These are phyloP conservation scores for Fonsecaea pedrosoi DNA, from an alignment of 2,329 filamentous ascomycete species.

Conservation along the genomic window DNA sequence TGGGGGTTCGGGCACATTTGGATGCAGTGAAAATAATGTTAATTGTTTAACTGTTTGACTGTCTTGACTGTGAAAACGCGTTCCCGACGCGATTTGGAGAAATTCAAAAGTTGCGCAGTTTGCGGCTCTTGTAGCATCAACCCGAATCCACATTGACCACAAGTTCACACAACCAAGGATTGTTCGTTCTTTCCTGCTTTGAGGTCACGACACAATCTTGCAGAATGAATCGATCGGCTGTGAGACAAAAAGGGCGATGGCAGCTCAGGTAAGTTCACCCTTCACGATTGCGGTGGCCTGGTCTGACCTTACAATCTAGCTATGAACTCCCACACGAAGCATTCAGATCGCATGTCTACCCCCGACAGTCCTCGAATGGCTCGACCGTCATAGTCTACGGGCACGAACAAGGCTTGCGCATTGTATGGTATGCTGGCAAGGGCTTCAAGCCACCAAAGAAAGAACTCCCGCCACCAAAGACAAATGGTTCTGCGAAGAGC, in stretches of 20 bases:
- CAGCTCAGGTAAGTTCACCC: conserved; percentile 49
- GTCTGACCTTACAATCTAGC: conserved; percentile 47
- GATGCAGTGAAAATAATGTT: conserved; percentile 11
- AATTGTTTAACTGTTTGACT: neutral
- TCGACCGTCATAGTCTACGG: conserved; percentile 68
- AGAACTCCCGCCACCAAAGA: conserved; percentile 43
- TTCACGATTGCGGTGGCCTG: neutral
- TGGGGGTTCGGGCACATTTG: neutral
- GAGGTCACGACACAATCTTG: neutral
- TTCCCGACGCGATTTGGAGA: conserved; percentile 32
- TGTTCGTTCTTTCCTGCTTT: neutral
- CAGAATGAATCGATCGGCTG: conserved; percentile 47
- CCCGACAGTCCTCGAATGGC: conserved; percentile 64
- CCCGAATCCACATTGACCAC: neutral
- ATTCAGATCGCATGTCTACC: conserved; percentile 64
- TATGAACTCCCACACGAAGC: conserved; percentile 67
- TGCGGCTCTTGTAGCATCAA: neutral
- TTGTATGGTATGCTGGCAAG: conserved; percentile 67
- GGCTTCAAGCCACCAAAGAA: conserved; percentile 50
- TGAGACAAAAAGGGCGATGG: conserved; percentile 48
- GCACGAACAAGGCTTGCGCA: conserved; percentile 62
- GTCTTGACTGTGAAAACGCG: conserved; percentile 20
- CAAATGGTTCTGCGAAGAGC: conserved; percentile 49
- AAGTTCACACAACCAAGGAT: neutral
- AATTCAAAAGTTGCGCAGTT: conserved; percentile 3